Conservation (phyloP, 352 stramenopile genomes). For the Phytophthora sp. region DNA sequence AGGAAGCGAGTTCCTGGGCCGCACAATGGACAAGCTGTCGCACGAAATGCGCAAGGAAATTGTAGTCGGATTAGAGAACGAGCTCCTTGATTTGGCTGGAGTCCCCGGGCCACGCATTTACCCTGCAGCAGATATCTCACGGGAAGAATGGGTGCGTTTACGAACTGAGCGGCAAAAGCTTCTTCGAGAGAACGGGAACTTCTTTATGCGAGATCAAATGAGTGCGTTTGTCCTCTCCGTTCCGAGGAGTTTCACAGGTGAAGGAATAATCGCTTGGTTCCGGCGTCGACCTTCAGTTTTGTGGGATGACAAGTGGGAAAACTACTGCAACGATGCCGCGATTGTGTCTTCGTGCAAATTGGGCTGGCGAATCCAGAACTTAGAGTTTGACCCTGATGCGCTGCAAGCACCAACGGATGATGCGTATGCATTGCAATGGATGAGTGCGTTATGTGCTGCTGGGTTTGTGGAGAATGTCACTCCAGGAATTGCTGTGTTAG, state of each 20-base stretch:
- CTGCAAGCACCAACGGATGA: conserved; percentile 48
- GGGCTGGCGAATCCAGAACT: conserved; percentile 40
- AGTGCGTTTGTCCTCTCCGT: conserved; percentile 42
- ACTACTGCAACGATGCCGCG: conserved; percentile 49
- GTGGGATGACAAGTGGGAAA: conserved; percentile 60
- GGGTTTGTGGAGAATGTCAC: conserved; percentile 66
- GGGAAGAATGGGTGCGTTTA: conserved; percentile 62
- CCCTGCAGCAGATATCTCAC: conserved; percentile 17
- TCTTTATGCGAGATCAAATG: conserved; percentile 63
- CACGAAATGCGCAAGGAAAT: conserved; percentile 62
- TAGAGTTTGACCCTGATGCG: conserved; percentile 53
- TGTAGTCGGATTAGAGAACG: conserved; percentile 65
- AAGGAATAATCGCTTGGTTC: conserved; percentile 74
- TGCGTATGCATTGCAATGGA: conserved; percentile 52
- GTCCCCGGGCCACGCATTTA: conserved; percentile 27
- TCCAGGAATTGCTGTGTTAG: conserved; percentile 2
- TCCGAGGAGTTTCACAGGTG: conserved; percentile 60
- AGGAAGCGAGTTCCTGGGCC: conserved; percentile 59
- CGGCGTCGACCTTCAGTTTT: conserved; percentile 45
- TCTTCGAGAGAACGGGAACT: conserved; percentile 48
- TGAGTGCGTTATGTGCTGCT: conserved; percentile 62
- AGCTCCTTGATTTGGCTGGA: conserved; percentile 59
- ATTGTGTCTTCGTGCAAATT: conserved; percentile 34
- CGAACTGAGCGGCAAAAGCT: conserved; percentile 51
- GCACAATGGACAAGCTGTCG: conserved; percentile 60